Conservation (phyloP, 1,284 basidiomycete genomes). For the Filobasidium uniguttulatum region DNA sequence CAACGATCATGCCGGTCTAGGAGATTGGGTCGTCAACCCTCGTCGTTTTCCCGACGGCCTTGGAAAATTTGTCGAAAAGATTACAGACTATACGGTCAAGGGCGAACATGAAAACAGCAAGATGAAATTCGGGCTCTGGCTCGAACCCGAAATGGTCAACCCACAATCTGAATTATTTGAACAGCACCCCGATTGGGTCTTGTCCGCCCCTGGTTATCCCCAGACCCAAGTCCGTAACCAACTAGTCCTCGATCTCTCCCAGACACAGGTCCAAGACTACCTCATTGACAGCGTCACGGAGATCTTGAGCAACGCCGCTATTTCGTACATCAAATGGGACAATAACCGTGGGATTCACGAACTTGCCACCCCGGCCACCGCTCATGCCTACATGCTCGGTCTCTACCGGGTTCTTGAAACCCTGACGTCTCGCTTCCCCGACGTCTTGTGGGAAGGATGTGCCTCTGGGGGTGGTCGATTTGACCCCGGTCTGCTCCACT, state of each 20-base stretch:
- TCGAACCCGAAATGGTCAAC: slow-evolving; percentile 31
- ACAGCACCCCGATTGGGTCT: slow-evolving; percentile 24
- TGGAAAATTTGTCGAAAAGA: slow-evolving; percentile 15
- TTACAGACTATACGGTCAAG: not conserved
- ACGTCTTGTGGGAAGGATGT: slow-evolving; percentile 26
- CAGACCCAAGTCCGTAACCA: slow-evolving; percentile 22
- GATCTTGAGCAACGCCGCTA: slow-evolving; percentile 18
- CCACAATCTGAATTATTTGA: slow-evolving; percentile 22
- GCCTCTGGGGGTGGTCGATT: slow-evolving; percentile 26
- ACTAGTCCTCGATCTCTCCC: slow-evolving; percentile 24
- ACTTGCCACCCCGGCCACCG: slow-evolving; percentile 17
- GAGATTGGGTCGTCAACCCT: slow-evolving; percentile 24
- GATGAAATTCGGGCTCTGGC: slow-evolving; percentile 26
- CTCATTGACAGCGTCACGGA: slow-evolving; percentile 18
- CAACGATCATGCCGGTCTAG: slow-evolving; percentile 20
- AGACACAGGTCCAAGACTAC: slow-evolving; percentile 23
- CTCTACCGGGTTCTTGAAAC: slow-evolving; percentile 23
- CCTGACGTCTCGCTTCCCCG: slow-evolving; percentile 20
- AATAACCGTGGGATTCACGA: slow-evolving; percentile 28
- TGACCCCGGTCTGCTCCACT: slow-evolving; percentile 23
- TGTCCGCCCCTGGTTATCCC: slow-evolving; percentile 15
- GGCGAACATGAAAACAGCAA: slow-evolving; percentile 1
- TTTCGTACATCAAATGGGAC: slow-evolving; percentile 30
- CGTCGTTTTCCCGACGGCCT: slow-evolving; percentile 22
- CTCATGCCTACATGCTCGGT: slow-evolving; percentile 24